Base-by-base conservation (phyloP, 306 rosid genomes). In the Myrica gale region DNA sequence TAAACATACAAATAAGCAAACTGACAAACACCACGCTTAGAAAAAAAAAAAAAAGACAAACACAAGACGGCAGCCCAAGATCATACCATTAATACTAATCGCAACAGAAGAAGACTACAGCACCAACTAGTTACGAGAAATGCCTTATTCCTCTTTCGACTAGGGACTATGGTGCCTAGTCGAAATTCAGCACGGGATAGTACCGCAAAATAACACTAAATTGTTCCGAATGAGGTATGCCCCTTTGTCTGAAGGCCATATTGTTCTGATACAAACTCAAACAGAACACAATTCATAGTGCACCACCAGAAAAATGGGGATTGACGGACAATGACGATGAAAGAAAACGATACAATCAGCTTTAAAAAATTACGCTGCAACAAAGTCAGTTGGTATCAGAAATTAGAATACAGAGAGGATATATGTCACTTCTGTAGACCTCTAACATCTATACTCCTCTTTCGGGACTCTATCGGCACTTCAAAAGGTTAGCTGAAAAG, bases 361-460 rank as follows among this genome's bases (percentile, higher is more conserved):
- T 51, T 32, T 2, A 7, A 55, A 12, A 39, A 17, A 69, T 43
- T 46, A 57, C 37, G 44, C 12, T 7, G 20, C 37, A 43, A 53
- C 20, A 12, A 48, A 61, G 55, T 51, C 37, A 8, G 8, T 2
- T 74, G 21, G 21, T 4, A 9, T 19, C 6, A 67, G 58, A 54
- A 45, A 56, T 79, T 37, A 2, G 63, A 79, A 20, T 68, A 80
- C 63, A 21, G 23, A 10, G 19, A 7, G 26, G 55, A 53, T 32
- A 54, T 50, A 47, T 13, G 69, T 44, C 21, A 47, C 37, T 71
- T 54, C 16, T 60, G 37, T n/a, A 43, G 13, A 61, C 68, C 76
- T 48, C 19, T 0, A 16, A 65, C 19, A 43, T 1, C 15, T 48
- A 19, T 47, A 42, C 58, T 9, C 15, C 4, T 4, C 10, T 67